phyloP scores from a whole-genome alignment of 768 basidiomycete genomes.

The Leccinum rimulosum region DNA sequence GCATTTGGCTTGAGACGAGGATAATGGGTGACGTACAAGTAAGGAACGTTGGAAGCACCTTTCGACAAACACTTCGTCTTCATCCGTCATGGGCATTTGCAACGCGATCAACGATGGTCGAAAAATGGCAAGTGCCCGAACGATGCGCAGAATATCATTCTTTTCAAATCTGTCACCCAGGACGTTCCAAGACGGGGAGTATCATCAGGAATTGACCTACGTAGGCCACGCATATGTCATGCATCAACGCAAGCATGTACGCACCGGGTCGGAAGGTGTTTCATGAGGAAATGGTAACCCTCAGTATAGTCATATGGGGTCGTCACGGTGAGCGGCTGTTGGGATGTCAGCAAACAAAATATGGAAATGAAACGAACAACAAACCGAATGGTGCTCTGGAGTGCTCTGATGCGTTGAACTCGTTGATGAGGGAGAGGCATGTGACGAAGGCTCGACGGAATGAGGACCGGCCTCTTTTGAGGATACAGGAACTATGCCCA shows the following conservation, averaged over 20 bases:
- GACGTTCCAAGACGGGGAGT: slow-evolving; percentile 34
- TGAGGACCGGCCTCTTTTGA: slow-evolving; percentile 29
- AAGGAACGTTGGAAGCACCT: slow-evolving; percentile 92
- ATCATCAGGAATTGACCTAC: slow-evolving; percentile 34
- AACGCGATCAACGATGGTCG: slow-evolving; percentile 96
- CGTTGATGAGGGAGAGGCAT: slow-evolving; percentile 43
- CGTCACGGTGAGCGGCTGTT: slow-evolving; percentile 57
- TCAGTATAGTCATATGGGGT: slow-evolving; percentile 93
- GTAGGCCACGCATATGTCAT: slow-evolving; percentile 41
- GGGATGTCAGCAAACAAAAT: slow-evolving; percentile 49
- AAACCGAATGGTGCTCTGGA: slow-evolving; percentile 31
- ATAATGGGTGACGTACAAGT: slow-evolving; percentile 50
- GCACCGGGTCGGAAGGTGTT: slow-evolving; percentile 81
- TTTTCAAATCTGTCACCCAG: slow-evolving; percentile 78
- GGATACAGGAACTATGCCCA: slow-evolving; percentile 29
- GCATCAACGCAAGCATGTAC: slow-evolving; percentile 40
- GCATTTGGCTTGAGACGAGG: not conserved
- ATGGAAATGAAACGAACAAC: slow-evolving; percentile 18
- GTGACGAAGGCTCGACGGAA: slow-evolving; percentile 28
- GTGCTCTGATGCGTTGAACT: slow-evolving; percentile 40
- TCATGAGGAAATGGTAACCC: slow-evolving; percentile 96
- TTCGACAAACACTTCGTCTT: slow-evolving; percentile 96
- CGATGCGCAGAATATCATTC: slow-evolving; percentile 91
- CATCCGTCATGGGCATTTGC: slow-evolving; percentile 95
- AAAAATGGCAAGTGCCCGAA: slow-evolving; percentile 91